Evolutionary conservation across 2,329 filamentous ascomycete species (phyloP).

Genomic region (Periglandula ipomoeae): DNA sequence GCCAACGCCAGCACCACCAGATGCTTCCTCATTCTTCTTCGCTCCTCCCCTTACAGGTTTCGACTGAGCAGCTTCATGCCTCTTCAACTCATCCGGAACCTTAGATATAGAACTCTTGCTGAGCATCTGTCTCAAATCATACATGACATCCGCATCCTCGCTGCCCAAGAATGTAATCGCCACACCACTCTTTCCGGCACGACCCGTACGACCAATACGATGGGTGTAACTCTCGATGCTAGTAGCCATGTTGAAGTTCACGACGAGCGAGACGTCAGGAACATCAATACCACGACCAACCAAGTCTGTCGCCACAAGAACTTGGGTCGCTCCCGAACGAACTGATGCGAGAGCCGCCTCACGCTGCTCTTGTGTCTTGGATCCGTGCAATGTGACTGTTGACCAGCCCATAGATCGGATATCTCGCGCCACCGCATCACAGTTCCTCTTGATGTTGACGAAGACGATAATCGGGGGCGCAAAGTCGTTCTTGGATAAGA

Average conservation of each 20-base stretch:
- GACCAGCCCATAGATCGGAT: slow-evolving; percentile 92
- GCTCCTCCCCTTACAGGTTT: slow-evolving; percentile 44
- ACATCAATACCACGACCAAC: slow-evolving; percentile 98
- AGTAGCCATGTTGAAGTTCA: slow-evolving; percentile 98
- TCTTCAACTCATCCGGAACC: slow-evolving; percentile 82
- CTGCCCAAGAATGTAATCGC: slow-evolving; percentile 91
- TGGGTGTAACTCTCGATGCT: slow-evolving; percentile 95
- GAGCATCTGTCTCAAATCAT: slow-evolving; percentile 93
- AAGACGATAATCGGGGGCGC: slow-evolving; percentile 93
- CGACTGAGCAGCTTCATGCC: slow-evolving; percentile 87
- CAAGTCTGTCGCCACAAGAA: slow-evolving; percentile 91
- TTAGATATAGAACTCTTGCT: slow-evolving; percentile 80
- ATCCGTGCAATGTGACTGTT: slow-evolving; percentile 83
- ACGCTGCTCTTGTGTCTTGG: slow-evolving; percentile 96
- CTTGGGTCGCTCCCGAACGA: slow-evolving; percentile 68
- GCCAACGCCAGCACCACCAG: slow-evolving; percentile 10
- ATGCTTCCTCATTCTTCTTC: slow-evolving; percentile 22
- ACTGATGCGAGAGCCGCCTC: slow-evolving; percentile 85
- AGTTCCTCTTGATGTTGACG: slow-evolving; percentile 99
- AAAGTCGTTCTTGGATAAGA: slow-evolving; percentile 73
- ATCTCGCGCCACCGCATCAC: slow-evolving; percentile 86
- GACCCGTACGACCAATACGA: slow-evolving; percentile 90
- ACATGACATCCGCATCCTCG: slow-evolving; percentile 84
- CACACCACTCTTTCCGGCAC: slow-evolving; percentile 93
- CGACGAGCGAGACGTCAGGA: slow-evolving; percentile 80